Evolutionary conservation across 306 rosid species (phyloP).

Genomic region (Albizia julibrissin): DNA sequence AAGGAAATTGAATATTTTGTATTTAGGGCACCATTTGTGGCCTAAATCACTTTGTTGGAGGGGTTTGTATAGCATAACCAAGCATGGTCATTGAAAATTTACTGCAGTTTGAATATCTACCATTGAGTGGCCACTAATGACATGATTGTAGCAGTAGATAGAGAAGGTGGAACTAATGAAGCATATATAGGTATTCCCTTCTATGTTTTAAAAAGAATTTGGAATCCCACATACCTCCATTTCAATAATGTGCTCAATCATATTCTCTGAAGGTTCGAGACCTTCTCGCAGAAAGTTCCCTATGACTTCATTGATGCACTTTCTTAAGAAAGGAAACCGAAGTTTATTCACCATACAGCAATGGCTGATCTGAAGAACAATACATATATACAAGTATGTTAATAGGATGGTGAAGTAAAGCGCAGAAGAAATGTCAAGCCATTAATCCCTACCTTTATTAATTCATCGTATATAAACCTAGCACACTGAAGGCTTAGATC

Average conservation of each 20-base stretch:
- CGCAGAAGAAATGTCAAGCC: constrained; percentile 27
- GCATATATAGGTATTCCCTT: too few relatives aligned
- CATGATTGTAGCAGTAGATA: neutral
- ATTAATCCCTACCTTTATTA: constrained; percentile 66
- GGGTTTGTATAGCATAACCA: neutral
- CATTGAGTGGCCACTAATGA: neutral
- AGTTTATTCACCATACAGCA: constrained; percentile 75
- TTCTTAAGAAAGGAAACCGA: constrained; percentile 84
- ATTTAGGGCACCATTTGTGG: neutral
- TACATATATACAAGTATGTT: constrained; percentile 19
- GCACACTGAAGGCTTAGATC: constrained; percentile 99
- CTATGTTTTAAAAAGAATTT: too few relatives aligned
- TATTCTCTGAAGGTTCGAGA: constrained; percentile 84
- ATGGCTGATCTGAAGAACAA: constrained; percentile 79
- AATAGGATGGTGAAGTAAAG: constrained; percentile 11
- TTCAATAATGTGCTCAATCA: constrained; percentile 87
- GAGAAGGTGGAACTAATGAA: too few relatives aligned
- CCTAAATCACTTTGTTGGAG: constrained; percentile 9
- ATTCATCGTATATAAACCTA: constrained; percentile 92
- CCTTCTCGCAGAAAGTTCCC: constrained; percentile 89
- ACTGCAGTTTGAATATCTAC: constrained; percentile 25
- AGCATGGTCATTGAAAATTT: neutral
- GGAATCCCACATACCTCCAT: constrained; percentile 21
- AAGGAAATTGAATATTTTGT: too few relatives aligned
- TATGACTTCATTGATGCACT: constrained; percentile 72